phyloP scores from a whole-genome alignment of 208 protist genomes.

The Trypanosoma mega region DNA sequence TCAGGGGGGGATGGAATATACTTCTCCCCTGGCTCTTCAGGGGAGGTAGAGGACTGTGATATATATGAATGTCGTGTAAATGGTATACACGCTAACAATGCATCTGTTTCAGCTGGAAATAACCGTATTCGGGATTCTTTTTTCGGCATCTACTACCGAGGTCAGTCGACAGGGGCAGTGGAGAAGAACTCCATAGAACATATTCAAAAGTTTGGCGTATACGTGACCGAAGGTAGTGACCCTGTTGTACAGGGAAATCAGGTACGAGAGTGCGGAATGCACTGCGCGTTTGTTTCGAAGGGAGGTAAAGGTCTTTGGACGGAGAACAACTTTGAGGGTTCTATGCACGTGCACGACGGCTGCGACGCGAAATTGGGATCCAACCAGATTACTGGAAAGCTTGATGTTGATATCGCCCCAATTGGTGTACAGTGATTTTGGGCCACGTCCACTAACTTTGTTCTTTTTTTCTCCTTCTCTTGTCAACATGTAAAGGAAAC shows the following conservation, averaged over 20 bases:
- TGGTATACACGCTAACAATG: conserved; percentile 61
- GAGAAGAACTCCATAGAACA: conserved; percentile 83
- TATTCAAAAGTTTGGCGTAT: conserved; percentile 74
- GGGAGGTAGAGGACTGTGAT: conserved; percentile 73
- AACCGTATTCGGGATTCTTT: conserved; percentile 76
- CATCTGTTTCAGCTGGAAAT: conserved; percentile 35
- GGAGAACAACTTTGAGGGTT: conserved; percentile 80
- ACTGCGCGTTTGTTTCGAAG: conserved; percentile 66
- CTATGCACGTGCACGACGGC: conserved; percentile 56
- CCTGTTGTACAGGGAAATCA: conserved; percentile 71
- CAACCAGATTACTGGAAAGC: conserved; percentile 60
- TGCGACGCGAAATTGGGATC: conserved; percentile 56
- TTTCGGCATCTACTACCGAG: conserved; percentile 76
- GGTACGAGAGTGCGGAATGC: conserved; percentile 70
- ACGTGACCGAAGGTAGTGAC: conserved; percentile 61
- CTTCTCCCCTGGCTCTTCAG: conserved; percentile 59
- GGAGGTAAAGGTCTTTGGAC: conserved; percentile 61
- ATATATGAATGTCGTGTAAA: conserved; percentile 86
- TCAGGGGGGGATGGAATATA: conserved; percentile 80
- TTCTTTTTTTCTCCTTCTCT: conserved; percentile 5
- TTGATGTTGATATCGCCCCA: conserved; percentile 51
- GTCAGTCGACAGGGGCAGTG: conserved; percentile 44
- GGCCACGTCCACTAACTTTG: not conserved
- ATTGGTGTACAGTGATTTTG: not conserved
- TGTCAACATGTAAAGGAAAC: not conserved